Percentiles rank a stretch among this genome's conserved stretches.
Evolutionary conservation across 805 yeast genomes (phyloP).

Genomic region (Tetrapisispora phaffii): DNA sequence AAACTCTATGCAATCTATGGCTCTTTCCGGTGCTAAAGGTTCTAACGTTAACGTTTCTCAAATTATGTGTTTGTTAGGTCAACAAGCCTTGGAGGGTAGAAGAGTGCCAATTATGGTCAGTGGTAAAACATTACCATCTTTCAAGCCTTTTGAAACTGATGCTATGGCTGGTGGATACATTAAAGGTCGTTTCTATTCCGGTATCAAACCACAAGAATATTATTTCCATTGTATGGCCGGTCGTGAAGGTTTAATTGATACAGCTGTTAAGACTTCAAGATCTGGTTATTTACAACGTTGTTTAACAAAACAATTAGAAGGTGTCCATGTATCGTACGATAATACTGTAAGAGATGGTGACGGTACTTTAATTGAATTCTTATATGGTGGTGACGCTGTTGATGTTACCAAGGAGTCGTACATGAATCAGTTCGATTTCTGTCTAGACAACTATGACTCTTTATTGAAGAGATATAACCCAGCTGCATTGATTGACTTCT

Average conservation of each 20-base stretch:
- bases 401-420: constrained; percentile 93
- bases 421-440: constrained; percentile 87
- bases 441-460: constrained; percentile 82
- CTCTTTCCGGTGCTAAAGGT: constrained; percentile 98
- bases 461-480: constrained; percentile 81
- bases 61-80: constrained; percentile 98
- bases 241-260: constrained; percentile 98
- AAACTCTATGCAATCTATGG: constrained; percentile 98
- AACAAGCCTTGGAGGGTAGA: constrained; percentile 98
- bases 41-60: constrained; percentile 97
- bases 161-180: constrained; percentile 98
- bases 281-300: constrained; percentile 98
- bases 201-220: constrained; percentile 96
- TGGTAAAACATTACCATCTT: constrained; percentile 94
- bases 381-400: constrained; percentile 95
- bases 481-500: constrained; percentile 53
- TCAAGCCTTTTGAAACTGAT: constrained; percentile 92
- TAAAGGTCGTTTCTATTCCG: constrained; percentile 93
- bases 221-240: constrained; percentile 99
- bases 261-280: constrained; percentile 97
- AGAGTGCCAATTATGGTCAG: constrained; percentile 99
- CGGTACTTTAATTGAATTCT: constrained; percentile 85
- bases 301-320: constrained; percentile 94
- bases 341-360: constrained; percentile 93
- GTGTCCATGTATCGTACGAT: constrained; percentile 89